These are phyloP conservation scores for Talaromyces rugulosus DNA, from an alignment of 2,329 filamentous ascomycete genomes.

Conservation along the genomic window DNA sequence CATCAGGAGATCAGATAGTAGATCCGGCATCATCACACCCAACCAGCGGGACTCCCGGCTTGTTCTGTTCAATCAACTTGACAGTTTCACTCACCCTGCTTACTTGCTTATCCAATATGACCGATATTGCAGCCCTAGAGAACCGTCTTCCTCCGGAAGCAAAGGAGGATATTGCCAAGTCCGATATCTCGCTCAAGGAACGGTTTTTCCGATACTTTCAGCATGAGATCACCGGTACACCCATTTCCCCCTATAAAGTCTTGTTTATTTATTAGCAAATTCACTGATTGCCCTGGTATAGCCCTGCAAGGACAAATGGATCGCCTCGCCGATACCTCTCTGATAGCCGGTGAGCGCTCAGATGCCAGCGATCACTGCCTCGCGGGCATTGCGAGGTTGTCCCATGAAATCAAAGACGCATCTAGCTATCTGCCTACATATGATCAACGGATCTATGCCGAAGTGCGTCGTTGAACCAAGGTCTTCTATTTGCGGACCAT, in stretches of 20 bases:
- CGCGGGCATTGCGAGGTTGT: constrained; percentile 72
- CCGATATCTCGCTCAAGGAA: constrained; percentile 57
- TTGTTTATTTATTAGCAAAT: neutral
- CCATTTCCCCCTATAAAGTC: neutral
- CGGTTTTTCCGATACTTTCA: constrained; percentile 83
- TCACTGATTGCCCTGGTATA: constrained; percentile 29
- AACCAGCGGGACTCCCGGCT: neutral
- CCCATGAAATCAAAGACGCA: constrained; percentile 79
- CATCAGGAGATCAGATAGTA: neutral
- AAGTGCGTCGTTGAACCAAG: constrained; percentile 48
- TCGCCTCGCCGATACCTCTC: constrained; percentile 58
- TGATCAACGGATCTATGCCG: constrained; percentile 80
- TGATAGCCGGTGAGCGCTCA: constrained; percentile 68
- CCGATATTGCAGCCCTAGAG: constrained; percentile 24
- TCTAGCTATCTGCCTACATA: constrained; percentile 79
- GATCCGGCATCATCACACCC: neutral
- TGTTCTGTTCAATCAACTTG: neutral
- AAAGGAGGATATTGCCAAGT: constrained; percentile 29
- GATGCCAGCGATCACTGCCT: constrained; percentile 78
- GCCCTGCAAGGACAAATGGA: constrained; percentile 74
- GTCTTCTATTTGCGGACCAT: neutral
- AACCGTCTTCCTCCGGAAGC: constrained; percentile 28
- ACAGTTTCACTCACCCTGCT: neutral
- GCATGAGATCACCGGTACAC: constrained; percentile 64
- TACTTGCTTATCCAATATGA: constrained; percentile 21